Conservation (phyloP, 2,329 filamentous ascomycete genomes). For the Chaetomiaceae sp. region DNA sequence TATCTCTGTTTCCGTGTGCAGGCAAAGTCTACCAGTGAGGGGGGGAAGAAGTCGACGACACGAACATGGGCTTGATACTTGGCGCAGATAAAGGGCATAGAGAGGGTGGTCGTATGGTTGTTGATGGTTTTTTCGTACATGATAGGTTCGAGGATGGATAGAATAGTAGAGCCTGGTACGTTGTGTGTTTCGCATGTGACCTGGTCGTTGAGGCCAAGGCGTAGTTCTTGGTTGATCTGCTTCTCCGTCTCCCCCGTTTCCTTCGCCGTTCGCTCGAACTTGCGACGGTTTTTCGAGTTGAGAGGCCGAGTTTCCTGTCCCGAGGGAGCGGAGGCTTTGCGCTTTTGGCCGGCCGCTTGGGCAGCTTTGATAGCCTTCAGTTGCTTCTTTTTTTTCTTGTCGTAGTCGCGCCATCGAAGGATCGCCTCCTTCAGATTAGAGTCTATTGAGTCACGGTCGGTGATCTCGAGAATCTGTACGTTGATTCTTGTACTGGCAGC, state of each 20-base stretch:
- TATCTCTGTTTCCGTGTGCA: conserved; percentile 42
- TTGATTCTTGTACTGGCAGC: conserved; percentile 45
- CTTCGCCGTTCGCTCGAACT: conserved; percentile 28
- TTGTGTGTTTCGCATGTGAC: conserved; percentile 15
- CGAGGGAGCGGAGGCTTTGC: conserved; percentile 29
- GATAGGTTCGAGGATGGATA: conserved; percentile 38
- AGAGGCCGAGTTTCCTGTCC: conserved; percentile 8
- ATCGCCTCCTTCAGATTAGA: conserved; percentile 53
- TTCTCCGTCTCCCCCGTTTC: conserved; percentile 27
- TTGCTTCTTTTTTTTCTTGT: conserved; percentile 42
- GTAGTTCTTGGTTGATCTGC: conserved; percentile 24
- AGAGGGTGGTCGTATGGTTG: conserved; percentile 33
- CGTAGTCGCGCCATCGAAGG: conserved; percentile 62
- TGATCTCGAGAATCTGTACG: conserved; percentile 48
- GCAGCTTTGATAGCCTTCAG: conserved; percentile 39
- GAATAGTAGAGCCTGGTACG: conserved; percentile 33
- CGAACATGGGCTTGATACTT: conserved; percentile 67
- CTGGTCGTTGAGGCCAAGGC: conserved; percentile 23
- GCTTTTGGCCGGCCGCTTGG: conserved; percentile 36
- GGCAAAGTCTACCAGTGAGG: conserved; percentile 67
- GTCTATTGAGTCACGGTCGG: conserved; percentile 41
- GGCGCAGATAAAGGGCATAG: conserved; percentile 69
- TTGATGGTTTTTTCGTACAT: conserved; percentile 42
- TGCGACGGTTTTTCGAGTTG: conserved; percentile 29
- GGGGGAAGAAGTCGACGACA: conserved; percentile 78